A percentile compares a stretch with the other conserved stretches of the same genome.
Evolutionary conservation across 192 early-diverging fungal genomes (phyloP).

Genomic region (Dispira parvispora): DNA sequence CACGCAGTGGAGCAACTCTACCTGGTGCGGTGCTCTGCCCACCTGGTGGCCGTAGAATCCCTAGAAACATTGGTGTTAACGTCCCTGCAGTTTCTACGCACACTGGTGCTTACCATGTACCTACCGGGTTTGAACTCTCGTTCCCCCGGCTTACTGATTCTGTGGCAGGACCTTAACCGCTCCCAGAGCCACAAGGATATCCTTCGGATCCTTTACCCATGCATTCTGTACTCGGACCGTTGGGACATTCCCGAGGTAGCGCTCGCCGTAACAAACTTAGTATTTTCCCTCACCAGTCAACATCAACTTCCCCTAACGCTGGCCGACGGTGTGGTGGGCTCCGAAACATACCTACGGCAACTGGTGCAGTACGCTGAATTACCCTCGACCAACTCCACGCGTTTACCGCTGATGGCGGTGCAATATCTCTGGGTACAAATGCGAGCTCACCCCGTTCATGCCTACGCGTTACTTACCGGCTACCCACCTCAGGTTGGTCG

Average conservation of each 20-base stretch:
- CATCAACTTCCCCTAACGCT: background rate
- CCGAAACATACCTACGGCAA: background rate
- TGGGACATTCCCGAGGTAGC: background rate
- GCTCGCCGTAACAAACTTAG: background rate
- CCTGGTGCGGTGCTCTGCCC: background rate
- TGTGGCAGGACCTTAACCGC: constrained; percentile 2
- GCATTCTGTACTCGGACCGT: background rate
- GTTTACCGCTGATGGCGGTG: background rate
- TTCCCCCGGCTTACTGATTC: background rate
- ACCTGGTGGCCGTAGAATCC: background rate
- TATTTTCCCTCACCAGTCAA: background rate
- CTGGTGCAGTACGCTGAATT: background rate
- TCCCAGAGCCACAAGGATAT: background rate
- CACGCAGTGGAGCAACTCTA: background rate
- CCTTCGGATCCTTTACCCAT: constrained; percentile 4
- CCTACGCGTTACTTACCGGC: background rate
- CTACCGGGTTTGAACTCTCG: background rate
- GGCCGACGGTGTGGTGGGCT: background rate
- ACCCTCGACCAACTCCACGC: too few relatives aligned
- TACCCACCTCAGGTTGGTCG: background rate
- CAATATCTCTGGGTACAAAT: background rate
- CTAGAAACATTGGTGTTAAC: background rate
- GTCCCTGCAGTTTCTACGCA: background rate
- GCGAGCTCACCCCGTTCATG: background rate
- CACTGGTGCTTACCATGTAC: constrained; percentile 6